These are phyloP conservation scores for Hamigera avellanea DNA, from an alignment of 495 filamentous ascomycete genomes.

Conservation along the genomic window DNA sequence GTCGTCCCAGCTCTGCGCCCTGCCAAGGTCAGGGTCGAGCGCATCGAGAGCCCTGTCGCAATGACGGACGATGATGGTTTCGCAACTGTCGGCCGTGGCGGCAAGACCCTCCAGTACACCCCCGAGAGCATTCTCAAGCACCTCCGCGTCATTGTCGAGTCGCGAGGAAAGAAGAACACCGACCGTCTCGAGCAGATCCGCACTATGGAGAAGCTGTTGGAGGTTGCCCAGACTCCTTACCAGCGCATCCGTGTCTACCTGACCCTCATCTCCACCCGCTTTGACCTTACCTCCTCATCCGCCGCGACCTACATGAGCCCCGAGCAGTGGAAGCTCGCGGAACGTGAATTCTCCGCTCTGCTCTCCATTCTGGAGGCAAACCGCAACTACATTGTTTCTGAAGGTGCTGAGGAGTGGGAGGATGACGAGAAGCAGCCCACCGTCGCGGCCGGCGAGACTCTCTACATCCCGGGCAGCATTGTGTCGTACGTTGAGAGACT, in stretches of 20 bases:
- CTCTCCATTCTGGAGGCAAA: conserved; percentile 70
- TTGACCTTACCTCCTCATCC: conserved; percentile 76
- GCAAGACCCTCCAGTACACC: conserved; percentile 78
- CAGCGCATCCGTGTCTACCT: conserved; percentile 89
- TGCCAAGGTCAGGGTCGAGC: conserved; percentile 33
- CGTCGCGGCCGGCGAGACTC: conserved; percentile 56
- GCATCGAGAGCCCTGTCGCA: conserved; percentile 28
- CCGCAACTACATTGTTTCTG: conserved; percentile 68
- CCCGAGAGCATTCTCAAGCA: conserved; percentile 98
- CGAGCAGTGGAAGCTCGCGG: conserved; percentile 94
- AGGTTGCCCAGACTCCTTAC: conserved; percentile 81
- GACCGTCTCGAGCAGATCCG: conserved; percentile 89
- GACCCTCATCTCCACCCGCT: conserved; percentile 85
- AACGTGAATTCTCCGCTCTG: conserved; percentile 68
- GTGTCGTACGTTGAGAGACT: conserved; percentile 92
- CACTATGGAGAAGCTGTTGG: conserved; percentile 91
- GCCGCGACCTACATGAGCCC: conserved; percentile 77
- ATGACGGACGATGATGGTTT: conserved; percentile 73
- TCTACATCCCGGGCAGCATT: conserved; percentile 84
- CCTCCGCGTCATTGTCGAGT: conserved; percentile 83
- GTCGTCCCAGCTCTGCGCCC: conserved; percentile 16
- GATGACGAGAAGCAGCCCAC: conserved; percentile 89
- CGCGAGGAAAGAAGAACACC: conserved; percentile 96
- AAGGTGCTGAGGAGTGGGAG: conserved; percentile 95
- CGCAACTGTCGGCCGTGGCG: conserved; percentile 72